Conservation (phyloP, 768 basidiomycete genomes). For the Boletus speciosus region DNA sequence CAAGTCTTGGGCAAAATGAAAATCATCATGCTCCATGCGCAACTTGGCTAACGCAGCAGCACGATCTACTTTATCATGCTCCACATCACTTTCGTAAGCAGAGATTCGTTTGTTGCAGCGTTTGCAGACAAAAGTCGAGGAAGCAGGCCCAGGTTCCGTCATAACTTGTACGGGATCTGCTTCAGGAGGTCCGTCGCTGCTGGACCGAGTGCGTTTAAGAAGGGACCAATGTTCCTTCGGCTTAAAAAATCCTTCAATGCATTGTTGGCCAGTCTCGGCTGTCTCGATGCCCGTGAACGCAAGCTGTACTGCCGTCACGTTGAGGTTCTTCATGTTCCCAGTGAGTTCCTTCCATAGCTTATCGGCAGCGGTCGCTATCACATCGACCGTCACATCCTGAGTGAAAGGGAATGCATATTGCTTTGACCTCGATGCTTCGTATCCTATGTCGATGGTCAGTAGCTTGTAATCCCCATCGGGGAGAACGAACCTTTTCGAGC, state of each 20-base stretch:
- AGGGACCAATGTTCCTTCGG: conserved; percentile 23
- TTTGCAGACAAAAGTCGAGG: conserved; percentile 45
- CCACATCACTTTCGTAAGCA: conserved; percentile 24
- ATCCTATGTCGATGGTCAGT: conserved; percentile 44
- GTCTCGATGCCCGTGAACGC: conserved; percentile 76
- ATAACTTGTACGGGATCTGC: background rate
- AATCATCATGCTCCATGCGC: conserved; percentile 80
- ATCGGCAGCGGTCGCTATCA: conserved; percentile 70
- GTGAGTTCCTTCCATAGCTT: conserved; percentile 86
- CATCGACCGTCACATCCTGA: conserved; percentile 67
- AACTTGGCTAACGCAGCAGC: conserved; percentile 40
- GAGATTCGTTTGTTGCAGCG: conserved; percentile 52
- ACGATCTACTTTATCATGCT: conserved; percentile 23
- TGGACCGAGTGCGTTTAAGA: conserved; percentile 41
- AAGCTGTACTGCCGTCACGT: conserved; percentile 69
- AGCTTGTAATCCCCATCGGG: background rate
- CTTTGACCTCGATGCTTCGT: conserved; percentile 66
- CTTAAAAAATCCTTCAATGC: conserved; percentile 84
- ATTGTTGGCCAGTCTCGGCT: conserved; percentile 74
- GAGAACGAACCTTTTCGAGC: conserved; percentile 58
- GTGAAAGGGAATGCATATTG: conserved; percentile 88
- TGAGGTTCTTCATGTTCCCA: conserved; percentile 52
- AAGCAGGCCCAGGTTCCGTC: conserved; percentile 1
- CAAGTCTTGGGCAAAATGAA: conserved; percentile 82
- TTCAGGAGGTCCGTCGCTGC: conserved; percentile 14